Evolutionary conservation across 768 basidiomycete species (phyloP).

Genomic region (Asterophora parasitica): DNA sequence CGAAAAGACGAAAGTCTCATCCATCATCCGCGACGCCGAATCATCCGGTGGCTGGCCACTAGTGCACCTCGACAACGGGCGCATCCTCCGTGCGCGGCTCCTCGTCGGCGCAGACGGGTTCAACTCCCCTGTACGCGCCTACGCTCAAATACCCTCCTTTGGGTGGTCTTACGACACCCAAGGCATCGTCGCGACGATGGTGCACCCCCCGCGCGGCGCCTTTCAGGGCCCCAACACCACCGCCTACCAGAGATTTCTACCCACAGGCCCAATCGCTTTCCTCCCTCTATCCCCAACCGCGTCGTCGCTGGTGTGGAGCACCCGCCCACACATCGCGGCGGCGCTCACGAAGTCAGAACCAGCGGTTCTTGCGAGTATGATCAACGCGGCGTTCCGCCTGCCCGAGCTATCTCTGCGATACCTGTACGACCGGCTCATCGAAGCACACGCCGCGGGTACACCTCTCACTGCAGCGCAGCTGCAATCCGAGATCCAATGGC

Average conservation of each 20-base stretch:
- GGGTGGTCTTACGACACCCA: constrained; percentile 91
- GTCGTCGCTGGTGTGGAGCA: constrained; percentile 95
- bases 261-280: constrained; percentile 94
- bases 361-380: constrained; percentile 61
- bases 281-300: constrained; percentile 75
- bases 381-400: constrained; percentile 89
- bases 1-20: constrained; percentile 70
- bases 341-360: constrained; percentile 64
- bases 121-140: constrained; percentile 89
- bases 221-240: constrained; percentile 67
- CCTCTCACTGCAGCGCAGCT: constrained; percentile 29
- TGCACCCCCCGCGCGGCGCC: constrained; percentile 60
- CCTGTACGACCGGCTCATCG: constrained; percentile 56
- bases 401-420: constrained; percentile 71
- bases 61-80: constrained; percentile 67
- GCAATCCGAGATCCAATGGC: constrained; percentile 67
- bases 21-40: constrained; percentile 53
- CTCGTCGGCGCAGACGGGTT: constrained; percentile 91
- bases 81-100: constrained; percentile 63
- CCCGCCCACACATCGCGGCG: constrained; percentile 68
- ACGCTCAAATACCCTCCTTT: constrained; percentile 78
- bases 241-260: constrained; percentile 92
- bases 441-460: constrained; percentile 40
- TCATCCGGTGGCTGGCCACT: constrained; percentile 72
- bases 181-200: constrained; percentile 85